A percentile compares a stretch with the other conserved stretches of the same genome.
phyloP scores from a whole-genome alignment of 768 basidiomycete genomes.

The Glaciozyma martinii region DNA sequence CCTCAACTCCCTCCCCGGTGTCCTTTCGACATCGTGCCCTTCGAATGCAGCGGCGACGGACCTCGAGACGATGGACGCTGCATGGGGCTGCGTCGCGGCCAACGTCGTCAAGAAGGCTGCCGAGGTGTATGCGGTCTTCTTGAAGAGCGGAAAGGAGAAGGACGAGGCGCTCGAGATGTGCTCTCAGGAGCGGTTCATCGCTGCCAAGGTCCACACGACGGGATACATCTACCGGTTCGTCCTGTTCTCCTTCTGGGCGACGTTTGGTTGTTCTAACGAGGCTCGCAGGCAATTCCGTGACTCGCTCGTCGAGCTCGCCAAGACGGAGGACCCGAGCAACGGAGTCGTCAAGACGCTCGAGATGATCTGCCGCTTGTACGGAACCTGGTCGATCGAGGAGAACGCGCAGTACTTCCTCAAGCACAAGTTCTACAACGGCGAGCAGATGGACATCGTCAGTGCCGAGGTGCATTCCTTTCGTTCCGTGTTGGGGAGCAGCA shows the following conservation, averaged over 20 bases:
- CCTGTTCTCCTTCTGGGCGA: slow-evolving; percentile 17
- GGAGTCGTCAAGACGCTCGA: slow-evolving; percentile 36
- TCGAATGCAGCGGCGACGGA: slow-evolving; percentile 33
- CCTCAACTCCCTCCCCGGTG: slow-evolving; percentile 37
- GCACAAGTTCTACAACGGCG: slow-evolving; percentile 36
- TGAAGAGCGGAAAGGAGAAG: slow-evolving; percentile 40
- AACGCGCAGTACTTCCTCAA: slow-evolving; percentile 44
- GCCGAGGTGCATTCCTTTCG: slow-evolving; percentile 6
- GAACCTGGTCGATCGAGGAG: slow-evolving; percentile 44
- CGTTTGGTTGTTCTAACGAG: background rate
- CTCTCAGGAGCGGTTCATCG: slow-evolving; percentile 43
- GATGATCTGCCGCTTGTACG: slow-evolving; percentile 41
- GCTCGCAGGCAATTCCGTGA: slow-evolving; percentile 34
- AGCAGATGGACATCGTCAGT: slow-evolving; percentile 35
- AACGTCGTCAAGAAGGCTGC: slow-evolving; percentile 43
- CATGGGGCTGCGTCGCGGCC: slow-evolving; percentile 42
- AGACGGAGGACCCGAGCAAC: slow-evolving; percentile 34
- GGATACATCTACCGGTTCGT: slow-evolving; percentile 42
- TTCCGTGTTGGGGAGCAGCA: no score
- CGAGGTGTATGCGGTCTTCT: slow-evolving; percentile 37
- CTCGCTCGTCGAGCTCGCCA: slow-evolving; percentile 39
- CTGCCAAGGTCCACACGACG: slow-evolving; percentile 42
- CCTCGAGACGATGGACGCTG: slow-evolving; percentile 40
- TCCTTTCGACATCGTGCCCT: slow-evolving; percentile 37
- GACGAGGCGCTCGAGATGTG: slow-evolving; percentile 44